Conservation (phyloP, 2,329 filamentous ascomycete genomes). For the Clonostachys byssicola region DNA sequence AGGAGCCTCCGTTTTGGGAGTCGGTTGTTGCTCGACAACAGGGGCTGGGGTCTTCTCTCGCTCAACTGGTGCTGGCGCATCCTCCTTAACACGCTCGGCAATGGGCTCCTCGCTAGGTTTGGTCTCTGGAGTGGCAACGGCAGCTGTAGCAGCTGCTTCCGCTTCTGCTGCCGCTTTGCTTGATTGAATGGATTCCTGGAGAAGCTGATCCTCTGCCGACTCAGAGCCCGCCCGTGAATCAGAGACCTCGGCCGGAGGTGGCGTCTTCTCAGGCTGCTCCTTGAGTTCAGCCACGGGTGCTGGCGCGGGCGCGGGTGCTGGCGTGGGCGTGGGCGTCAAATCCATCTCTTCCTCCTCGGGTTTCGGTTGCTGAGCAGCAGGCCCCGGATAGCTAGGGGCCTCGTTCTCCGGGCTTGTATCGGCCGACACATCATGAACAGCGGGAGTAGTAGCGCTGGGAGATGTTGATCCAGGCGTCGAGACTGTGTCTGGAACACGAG, state of each 20-base stretch:
- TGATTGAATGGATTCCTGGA: conserved; percentile 34
- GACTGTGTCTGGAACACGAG: conserved; percentile 34
- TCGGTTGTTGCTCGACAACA: not conserved
- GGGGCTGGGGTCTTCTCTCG: too few relatives aligned
- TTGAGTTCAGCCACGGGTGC: not conserved
- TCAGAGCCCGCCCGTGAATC: not conserved
- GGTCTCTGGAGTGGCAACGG: conserved; percentile 2
- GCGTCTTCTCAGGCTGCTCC: not conserved
- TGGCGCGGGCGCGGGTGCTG: too few relatives aligned
- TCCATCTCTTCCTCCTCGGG: not conserved
- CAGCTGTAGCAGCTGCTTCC: conserved; percentile 3
- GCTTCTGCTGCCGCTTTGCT: conserved; percentile 11
- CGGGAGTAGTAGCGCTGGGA: conserved; percentile 70
- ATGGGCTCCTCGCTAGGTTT: not conserved
- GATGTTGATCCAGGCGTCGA: conserved; percentile 64
- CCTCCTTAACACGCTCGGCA: too few relatives aligned
- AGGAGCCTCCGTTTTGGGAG: not conserved
- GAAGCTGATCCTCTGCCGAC: conserved; percentile 37
- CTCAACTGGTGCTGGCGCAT: too few relatives aligned
- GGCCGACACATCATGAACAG: conserved; percentile 62
- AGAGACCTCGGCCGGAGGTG: not conserved
- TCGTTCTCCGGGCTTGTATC: conserved; percentile 74
- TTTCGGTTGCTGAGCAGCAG: conserved; percentile 9
- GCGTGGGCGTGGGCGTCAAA: too few relatives aligned
- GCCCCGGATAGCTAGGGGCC: conserved; percentile 45